Base-by-base conservation (phyloP, 2,329 filamentous ascomycete species). In the Myriosclerotinia duriaeana region DNA sequence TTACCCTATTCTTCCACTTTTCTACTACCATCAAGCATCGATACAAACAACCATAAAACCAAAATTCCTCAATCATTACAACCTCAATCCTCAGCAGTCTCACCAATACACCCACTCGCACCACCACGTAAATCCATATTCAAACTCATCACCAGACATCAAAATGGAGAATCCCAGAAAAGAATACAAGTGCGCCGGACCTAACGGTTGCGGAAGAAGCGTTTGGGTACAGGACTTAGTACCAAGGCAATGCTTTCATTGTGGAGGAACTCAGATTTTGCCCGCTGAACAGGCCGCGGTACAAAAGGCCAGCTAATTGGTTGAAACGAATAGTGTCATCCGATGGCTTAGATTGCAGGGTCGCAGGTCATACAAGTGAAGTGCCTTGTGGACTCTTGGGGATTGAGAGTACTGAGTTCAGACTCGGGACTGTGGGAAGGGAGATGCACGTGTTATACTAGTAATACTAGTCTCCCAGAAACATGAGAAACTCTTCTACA, bases 141-240 rank as follows among this genome's bases (percentile, higher is more conserved):
- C 17, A 11, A 44, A 58, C 22, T 20, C 8, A 44, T 12, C 14
- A 44, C 22, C 22, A 12, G 12, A 11, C 14, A 30, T 58, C 14
- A 30, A 42, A 7, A 58, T 30, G 36, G 8, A 58, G 22, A 58
- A 38, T 44, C 20, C 54, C 8, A 7, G 38, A 58, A 58, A 30
- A 44, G 38, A 30, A 44, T 58, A 58, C 54, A 44, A 30, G 38
- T 58, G 38, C 38, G 9, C 38, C 54, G 38, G 54, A 2, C 3
- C 38, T 2, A 11, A 26, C 0, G 2, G 15, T 30, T 58, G 15
- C 22, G n/a, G 38, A 20, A 17, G 30, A 26, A 44, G 54, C 30
- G 38, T 44, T 30, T 58, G 38, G 54, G 38, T 58, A 58, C 38
- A 58, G 30, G 22, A 58, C 38, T 44, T 58, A 17, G 7, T 30